These are phyloP conservation scores for Handroanthus guayacan DNA, from an alignment of 257 asterid species.

Conservation along the genomic window DNA sequence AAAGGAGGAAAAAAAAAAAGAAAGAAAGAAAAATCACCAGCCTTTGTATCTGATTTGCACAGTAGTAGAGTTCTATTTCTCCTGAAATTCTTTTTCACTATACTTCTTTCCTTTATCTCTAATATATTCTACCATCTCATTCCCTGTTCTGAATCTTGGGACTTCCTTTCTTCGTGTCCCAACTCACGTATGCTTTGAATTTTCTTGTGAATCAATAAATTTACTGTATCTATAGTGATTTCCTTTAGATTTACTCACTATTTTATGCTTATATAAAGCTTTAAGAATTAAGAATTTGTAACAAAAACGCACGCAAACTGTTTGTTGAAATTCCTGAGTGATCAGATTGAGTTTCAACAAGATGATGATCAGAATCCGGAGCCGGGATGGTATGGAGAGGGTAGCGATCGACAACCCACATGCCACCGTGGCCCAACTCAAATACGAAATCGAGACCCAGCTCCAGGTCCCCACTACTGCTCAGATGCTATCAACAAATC, in stretches of 20 bases:
- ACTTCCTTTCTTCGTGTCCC: neutral
- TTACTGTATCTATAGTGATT: neutral
- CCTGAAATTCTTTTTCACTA: neutral
- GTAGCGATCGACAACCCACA: constrained; percentile 49
- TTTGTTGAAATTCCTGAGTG: constrained; percentile 12
- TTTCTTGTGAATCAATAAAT: constrained; percentile 12
- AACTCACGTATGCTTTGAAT: neutral
- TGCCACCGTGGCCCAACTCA: constrained; percentile 56
- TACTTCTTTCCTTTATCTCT: neutral
- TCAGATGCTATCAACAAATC: constrained; percentile 68
- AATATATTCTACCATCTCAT: neutral
- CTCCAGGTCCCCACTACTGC: constrained; percentile 59
- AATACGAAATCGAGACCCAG: constrained; percentile 54
- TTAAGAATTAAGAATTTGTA: neutral
- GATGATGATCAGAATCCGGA: constrained; percentile 74
- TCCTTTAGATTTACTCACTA: neutral
- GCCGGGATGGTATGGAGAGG: constrained; percentile 76
- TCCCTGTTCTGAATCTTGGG: neutral
- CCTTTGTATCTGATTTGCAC: neutral
- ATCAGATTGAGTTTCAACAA: neutral
- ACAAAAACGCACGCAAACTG: neutral
- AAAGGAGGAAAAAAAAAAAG: no score
- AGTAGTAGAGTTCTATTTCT: neutral
- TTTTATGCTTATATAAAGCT: neutral
- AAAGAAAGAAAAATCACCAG: no score